phyloP scores from a whole-genome alignment of 2,329 filamentous ascomycete species.

The Penicillium sp. region DNA sequence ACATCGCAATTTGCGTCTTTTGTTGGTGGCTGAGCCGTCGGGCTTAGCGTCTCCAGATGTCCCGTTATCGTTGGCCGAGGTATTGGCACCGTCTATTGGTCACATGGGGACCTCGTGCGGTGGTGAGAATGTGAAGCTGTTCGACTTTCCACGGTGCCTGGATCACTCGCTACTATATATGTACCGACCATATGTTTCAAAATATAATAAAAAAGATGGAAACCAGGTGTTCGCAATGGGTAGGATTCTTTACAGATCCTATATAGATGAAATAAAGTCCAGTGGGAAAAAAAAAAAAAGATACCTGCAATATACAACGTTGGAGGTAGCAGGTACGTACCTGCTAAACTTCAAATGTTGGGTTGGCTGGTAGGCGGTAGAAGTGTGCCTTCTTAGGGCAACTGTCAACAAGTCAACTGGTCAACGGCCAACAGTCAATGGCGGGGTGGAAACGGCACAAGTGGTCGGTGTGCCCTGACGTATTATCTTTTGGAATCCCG shows the following conservation, averaged over 20 bases:
- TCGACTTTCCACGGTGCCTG: not conserved
- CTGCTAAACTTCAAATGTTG: not conserved
- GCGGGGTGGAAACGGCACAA: conserved; percentile 23
- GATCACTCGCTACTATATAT: not conserved
- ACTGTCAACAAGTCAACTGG: not conserved
- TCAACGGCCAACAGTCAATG: not conserved
- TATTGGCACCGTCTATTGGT: not conserved
- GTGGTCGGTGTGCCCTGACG: conserved; percentile 29
- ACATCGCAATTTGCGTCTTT: not conserved
- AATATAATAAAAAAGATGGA: not conserved
- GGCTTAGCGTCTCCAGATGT: conserved; percentile 3
- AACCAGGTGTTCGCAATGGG: not conserved
- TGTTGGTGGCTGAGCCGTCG: conserved; percentile 9
- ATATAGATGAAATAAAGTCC: not conserved
- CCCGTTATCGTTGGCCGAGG: not conserved
- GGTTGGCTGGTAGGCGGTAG: not conserved
- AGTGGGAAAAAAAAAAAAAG: not conserved
- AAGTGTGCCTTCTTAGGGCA: not conserved
- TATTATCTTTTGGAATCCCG: conserved; percentile 22
- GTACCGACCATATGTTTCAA: not conserved
- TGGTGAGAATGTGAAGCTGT: not conserved
- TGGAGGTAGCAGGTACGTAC: not conserved
- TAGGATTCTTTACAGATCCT: not conserved
- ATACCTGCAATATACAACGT: not conserved
- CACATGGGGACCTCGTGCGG: not conserved